These are phyloP conservation scores for Pezicula radicicola DNA, from an alignment of 2,329 filamentous ascomycete species.

Conservation along the genomic window DNA sequence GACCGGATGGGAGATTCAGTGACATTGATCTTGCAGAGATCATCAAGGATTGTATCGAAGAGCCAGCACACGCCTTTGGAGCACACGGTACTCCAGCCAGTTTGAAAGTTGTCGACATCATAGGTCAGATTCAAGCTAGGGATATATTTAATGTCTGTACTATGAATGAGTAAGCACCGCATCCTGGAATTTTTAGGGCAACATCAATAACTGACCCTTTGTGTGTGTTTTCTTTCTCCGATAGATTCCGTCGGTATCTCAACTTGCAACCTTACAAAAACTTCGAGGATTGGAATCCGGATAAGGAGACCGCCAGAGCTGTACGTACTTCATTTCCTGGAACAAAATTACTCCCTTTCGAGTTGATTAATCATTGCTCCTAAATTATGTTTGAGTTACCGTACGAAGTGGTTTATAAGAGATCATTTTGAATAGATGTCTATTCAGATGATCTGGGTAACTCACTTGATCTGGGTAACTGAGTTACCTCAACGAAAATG, in stretches of 20 bases:
- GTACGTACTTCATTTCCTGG: background rate
- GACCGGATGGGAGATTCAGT: conserved; percentile 36
- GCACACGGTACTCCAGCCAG: conserved; percentile 44
- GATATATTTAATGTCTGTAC: conserved; percentile 47
- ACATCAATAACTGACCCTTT: background rate
- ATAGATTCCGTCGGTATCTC: conserved; percentile 47
- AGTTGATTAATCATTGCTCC: too few species aligned
- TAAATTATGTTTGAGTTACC: too few species aligned
- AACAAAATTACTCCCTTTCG: too few species aligned
- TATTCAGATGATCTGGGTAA: too few species aligned
- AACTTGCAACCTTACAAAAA: conserved; percentile 45
- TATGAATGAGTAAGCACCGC: conserved; percentile 41
- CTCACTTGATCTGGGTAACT: too few species aligned
- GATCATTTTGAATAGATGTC: too few species aligned
- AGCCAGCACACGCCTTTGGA: conserved; percentile 48
- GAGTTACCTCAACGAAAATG: too few species aligned
- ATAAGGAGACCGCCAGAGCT: conserved; percentile 43
- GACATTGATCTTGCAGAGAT: conserved; percentile 42
- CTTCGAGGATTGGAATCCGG: conserved; percentile 50
- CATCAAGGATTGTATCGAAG: conserved; percentile 43
- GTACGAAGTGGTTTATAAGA: too few species aligned
- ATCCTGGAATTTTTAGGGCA: background rate
- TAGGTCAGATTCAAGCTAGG: conserved; percentile 44
- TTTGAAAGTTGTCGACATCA: conserved; percentile 43
- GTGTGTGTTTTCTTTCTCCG: background rate